Evolutionary conservation across 2,329 filamentous ascomycete genomes (phyloP).

Genomic region (Pseudodiploospora longispora): DNA sequence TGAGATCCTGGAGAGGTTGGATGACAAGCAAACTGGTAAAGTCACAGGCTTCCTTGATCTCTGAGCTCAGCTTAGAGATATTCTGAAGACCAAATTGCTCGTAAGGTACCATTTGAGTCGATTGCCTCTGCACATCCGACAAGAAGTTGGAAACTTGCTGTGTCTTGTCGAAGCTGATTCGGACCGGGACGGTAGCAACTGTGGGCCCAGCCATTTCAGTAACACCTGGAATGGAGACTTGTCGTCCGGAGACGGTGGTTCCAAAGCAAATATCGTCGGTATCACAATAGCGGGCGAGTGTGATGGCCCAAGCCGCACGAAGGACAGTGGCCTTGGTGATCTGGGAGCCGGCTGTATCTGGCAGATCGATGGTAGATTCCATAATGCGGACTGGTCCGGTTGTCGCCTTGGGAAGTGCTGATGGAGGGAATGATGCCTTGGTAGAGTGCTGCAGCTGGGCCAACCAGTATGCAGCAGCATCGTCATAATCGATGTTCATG

Average conservation of each 20-base stretch:
- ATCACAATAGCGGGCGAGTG: constrained; percentile 13
- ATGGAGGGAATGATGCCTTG: constrained; percentile 5
- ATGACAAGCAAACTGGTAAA: constrained; percentile 21
- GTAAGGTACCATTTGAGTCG: constrained; percentile 3
- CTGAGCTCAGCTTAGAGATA: constrained; percentile 10
- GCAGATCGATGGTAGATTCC: constrained; percentile 1
- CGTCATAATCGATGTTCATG: not conserved
- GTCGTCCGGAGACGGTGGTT: constrained; percentile 19
- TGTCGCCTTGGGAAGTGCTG: not conserved
- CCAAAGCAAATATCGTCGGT: constrained; percentile 18
- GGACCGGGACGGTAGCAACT: constrained; percentile 22
- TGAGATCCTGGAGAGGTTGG: constrained; percentile 10
- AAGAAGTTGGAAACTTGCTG: constrained; percentile 12
- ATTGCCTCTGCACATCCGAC: constrained; percentile 4
- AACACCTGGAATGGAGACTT: constrained; percentile 17
- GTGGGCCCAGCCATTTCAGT: constrained; percentile 20
- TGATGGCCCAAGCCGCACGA: constrained; percentile 18
- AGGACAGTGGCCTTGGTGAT: constrained; percentile 15
- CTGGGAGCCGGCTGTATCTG: not conserved
- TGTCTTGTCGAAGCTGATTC: constrained; percentile 10
- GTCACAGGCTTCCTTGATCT: constrained; percentile 13
- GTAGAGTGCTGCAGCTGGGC: constrained; percentile 2
- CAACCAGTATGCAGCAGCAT: constrained; percentile 3
- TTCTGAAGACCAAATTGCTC: constrained; percentile 15
- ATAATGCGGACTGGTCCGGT: not conserved